A percentile compares a stretch with the other conserved stretches of the same genome.
Conservation (phyloP, 2,329 filamentous ascomycete genomes). For the Pestalotiopsis fici region DNA sequence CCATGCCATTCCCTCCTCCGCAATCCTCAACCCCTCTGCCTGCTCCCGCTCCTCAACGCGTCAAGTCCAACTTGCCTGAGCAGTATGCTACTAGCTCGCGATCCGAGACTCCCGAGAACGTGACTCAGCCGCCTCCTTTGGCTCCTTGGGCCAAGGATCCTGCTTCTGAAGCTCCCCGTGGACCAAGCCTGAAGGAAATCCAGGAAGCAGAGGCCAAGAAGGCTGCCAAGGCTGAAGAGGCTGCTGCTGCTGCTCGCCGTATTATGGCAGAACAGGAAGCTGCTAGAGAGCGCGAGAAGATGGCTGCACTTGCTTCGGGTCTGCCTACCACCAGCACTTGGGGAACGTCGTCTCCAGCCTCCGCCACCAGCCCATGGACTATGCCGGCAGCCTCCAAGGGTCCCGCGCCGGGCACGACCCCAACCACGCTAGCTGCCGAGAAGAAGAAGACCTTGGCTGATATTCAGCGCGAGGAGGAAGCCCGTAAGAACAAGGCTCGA, state of each 20-base stretch:
- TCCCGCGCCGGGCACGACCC: constrained; percentile 26
- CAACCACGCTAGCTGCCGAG: constrained; percentile 34
- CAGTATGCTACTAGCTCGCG: constrained; percentile 64
- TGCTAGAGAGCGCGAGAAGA: constrained; percentile 62
- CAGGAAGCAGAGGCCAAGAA: constrained; percentile 94
- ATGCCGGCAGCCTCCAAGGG: constrained; percentile 59
- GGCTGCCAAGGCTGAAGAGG: constrained; percentile 84
- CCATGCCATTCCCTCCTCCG: constrained; percentile 74
- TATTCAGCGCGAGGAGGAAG: constrained; percentile 95
- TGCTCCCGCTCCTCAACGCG: constrained; percentile 85
- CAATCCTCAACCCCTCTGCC: constrained; percentile 80
- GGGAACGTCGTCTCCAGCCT: constrained; percentile 77
- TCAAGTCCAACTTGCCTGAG: constrained; percentile 81
- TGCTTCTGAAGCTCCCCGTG: constrained; percentile 69
- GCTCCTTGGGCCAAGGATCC: constrained; percentile 95
- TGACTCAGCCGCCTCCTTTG: constrained; percentile 65
- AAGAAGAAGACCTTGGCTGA: constrained; percentile 90
- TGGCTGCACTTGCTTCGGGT: constrained; percentile 67
- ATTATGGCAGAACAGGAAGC: constrained; percentile 79
- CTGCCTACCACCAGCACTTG: constrained; percentile 88
- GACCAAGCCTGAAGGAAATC: constrained; percentile 92
- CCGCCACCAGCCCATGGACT: constrained; percentile 61
- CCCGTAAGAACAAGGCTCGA: constrained; percentile 75
- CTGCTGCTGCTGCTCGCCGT: constrained; percentile 75
- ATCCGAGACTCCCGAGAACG: constrained; percentile 72